These are phyloP conservation scores for Ophiosphaerella korrae DNA, from an alignment of 2,329 filamentous ascomycete species.

Conservation along the genomic window DNA sequence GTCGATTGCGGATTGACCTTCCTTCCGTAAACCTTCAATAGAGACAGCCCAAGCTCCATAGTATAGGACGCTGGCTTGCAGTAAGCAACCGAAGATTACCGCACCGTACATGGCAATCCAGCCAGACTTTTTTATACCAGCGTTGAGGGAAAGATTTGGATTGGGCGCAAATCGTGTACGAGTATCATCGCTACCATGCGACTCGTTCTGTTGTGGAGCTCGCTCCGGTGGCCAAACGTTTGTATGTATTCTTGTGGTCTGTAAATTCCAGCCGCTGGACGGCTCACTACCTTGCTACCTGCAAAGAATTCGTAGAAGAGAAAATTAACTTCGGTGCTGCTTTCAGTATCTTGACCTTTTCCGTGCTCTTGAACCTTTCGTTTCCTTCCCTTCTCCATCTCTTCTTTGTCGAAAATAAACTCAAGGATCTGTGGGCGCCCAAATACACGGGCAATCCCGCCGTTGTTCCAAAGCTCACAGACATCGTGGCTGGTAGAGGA, in stretches of 20 bases:
- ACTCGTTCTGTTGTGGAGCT: too few relatives aligned
- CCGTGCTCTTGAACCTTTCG: too few relatives aligned
- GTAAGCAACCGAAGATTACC: constrained; percentile 6
- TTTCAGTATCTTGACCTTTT: too few relatives aligned
- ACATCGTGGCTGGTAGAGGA: constrained; percentile 44
- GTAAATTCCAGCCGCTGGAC: too few relatives aligned
- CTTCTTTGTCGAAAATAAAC: constrained; percentile 8
- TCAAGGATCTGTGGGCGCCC: constrained; percentile 27
- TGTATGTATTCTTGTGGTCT: too few relatives aligned
- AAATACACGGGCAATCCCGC: constrained; percentile 6
- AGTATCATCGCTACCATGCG: too few relatives aligned
- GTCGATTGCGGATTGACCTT: too few relatives aligned
- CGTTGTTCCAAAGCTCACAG: constrained; percentile 10
- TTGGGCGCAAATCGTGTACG: constrained; percentile 8
- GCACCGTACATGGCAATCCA: constrained; percentile 17
- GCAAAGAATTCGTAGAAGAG: too few relatives aligned
- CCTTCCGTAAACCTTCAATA: background rate
- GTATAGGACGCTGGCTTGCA: background rate
- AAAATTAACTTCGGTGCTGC: too few relatives aligned
- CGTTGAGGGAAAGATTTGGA: constrained; percentile 29
- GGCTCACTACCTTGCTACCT: too few relatives aligned
- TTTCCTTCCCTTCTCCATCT: too few relatives aligned
- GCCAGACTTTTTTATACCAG: constrained; percentile 12
- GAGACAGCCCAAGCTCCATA: background rate
- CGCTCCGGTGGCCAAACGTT: too few relatives aligned